Conservation (phyloP, 176 grass and related monocot species). For the Elymus sibiricus region DNA sequence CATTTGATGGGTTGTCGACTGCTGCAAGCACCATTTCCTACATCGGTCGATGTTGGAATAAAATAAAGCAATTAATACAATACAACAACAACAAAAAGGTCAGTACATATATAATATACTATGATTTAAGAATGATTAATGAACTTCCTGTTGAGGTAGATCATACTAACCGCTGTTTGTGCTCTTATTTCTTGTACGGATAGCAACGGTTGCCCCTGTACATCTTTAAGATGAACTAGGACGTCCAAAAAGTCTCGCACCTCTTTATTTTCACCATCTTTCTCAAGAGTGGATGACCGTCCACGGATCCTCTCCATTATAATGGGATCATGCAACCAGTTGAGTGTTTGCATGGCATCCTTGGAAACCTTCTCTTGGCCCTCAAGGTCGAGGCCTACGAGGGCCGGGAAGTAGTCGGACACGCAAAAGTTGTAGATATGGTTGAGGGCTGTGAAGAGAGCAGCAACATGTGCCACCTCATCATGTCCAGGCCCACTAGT, state of each 20-base stretch:
- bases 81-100: neutral
- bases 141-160: neutral
- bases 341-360: neutral
- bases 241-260: neutral
- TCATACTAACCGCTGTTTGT: neutral
- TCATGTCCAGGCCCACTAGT: neutral
- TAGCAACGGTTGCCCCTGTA: neutral
- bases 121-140: neutral
- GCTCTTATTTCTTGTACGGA: neutral
- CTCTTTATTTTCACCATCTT: neutral
- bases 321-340: slow-evolving; percentile 28
- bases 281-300: neutral
- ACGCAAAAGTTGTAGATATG: slow-evolving; percentile 33
- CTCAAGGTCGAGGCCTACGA: slow-evolving; percentile 34
- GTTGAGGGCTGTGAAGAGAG: slow-evolving; percentile 16
- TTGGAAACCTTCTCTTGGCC: slow-evolving; percentile 37
- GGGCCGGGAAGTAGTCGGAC: slow-evolving; percentile 40
- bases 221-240: neutral
- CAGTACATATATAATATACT: neutral
- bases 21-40: neutral
- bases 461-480: slow-evolving; percentile 43
- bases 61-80: neutral
- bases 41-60: neutral
- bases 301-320: neutral
- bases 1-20: neutral